Conservation (phyloP, 306 rosid genomes). For the Lupinus albus region DNA sequence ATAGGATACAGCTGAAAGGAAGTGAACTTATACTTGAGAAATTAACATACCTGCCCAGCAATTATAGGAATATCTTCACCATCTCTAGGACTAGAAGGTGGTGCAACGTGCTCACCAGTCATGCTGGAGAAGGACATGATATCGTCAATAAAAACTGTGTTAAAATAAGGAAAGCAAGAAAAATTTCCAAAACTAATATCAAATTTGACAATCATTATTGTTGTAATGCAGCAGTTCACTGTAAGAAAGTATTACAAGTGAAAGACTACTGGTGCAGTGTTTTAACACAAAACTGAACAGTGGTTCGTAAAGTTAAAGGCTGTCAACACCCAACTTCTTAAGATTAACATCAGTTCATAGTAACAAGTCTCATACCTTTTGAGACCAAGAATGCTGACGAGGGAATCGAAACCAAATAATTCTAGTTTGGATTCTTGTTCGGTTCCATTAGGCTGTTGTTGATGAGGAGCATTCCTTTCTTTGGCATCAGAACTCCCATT, state of each 20-base stretch:
- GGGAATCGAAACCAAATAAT: constrained; percentile 97
- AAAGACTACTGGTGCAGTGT: constrained; percentile 14
- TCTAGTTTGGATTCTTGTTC: constrained; percentile 87
- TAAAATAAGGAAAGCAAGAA: constrained; percentile 19
- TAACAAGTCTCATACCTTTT: constrained; percentile 63
- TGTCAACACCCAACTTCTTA: background rate
- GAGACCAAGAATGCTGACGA: constrained; percentile 97
- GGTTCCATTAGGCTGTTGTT: constrained; percentile 60
- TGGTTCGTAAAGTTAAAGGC: background rate
- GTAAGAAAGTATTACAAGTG: constrained; percentile 9
- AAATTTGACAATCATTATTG: constrained; percentile 9
- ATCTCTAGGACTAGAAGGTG: constrained; percentile 92
- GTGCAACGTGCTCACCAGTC: constrained; percentile 79
- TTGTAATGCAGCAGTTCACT: constrained; percentile 7
- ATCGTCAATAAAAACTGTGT: constrained; percentile 8
- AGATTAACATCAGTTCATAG: constrained; percentile 27
- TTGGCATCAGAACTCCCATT: constrained; percentile 46
- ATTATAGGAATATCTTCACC: constrained; percentile 84
- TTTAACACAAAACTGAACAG: constrained; percentile 19
- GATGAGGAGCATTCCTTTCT: constrained; percentile 53
- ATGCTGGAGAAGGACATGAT: constrained; percentile 61
- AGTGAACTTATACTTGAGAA: constrained; percentile 34
- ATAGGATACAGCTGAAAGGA: constrained; percentile 34
- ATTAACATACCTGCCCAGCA: constrained; percentile 66
- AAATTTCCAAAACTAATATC: constrained; percentile 18